Evolutionary conservation across 2,329 filamentous ascomycete species (phyloP), one percentile per base, ranked within the genome.

Genomic region (Microsporum audouinii): DNA sequence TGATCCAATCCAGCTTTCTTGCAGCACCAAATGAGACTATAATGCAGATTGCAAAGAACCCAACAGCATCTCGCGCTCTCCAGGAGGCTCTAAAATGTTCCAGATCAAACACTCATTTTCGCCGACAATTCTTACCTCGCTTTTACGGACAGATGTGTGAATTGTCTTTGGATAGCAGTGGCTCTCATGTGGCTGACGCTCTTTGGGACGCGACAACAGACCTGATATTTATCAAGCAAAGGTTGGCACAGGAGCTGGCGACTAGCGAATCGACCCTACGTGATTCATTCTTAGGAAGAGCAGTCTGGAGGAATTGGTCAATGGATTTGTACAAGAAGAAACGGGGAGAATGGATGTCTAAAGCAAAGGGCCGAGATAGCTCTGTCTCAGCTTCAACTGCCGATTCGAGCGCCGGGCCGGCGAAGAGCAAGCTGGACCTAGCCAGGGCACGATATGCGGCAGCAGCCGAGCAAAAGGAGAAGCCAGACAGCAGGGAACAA

Each of bases 1-100:
- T 91, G 8, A 82, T 95, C 36, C 89, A 94, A 70, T 82, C 85
- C 14, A 83, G 87, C n/a, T 74, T 94, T 29, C 76, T 86, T 23
- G 78, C 82, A 2, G 79, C 88, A 65, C 76, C 79, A 8, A 71
- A 75, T 53, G 82, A 78, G 59, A 81, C 77, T 27, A 78, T 86
- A 60, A 71, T 89, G 36, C 77, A 80, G 43, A 82, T 97, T 60
- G 85, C 89, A 31, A 86, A 79, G 63, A 82, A 86, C 66, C 73
- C 78, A 4, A 78, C 76, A 7, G 77, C 79, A 3, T 86, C 84
- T 5, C 83, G 84, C 61, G 82, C 87, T 3, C 73, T 89, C 1
- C 86, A 88, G 73, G 78, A 81, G 33, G 82, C 85, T 10, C 73
- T 89, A 33, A 80, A 78, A 1, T 78, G 80, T 1, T 75, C 78